Conservation (phyloP, 306 rosid species). For the Cicer chorassanicum region DNA sequence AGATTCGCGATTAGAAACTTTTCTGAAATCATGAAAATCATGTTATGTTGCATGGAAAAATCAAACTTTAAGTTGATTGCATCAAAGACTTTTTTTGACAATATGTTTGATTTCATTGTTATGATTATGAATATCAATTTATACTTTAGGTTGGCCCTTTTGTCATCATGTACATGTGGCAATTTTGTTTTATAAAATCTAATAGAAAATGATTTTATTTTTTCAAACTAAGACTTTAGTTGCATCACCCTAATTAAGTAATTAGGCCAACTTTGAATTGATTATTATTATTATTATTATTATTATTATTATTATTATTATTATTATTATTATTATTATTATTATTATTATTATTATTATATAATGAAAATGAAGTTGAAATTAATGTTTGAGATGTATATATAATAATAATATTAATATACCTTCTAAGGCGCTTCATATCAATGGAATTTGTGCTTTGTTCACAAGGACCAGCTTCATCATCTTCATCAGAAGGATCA, state of each 20-base stretch:
- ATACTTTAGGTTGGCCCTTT: background rate
- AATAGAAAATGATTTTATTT: background rate
- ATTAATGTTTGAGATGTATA: background rate
- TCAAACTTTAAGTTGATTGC: background rate
- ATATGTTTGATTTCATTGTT: background rate
- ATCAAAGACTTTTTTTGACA: background rate
- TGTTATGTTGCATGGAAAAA: background rate
- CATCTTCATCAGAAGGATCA: slow-evolving; percentile 83
- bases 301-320: no score
- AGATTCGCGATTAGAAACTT: slow-evolving; percentile 52
- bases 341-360: no score
- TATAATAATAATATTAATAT: background rate
- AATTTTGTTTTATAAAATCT: background rate
- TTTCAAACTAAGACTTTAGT: background rate
- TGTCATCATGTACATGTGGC: background rate
- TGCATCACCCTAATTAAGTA: background rate
- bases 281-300: no score
- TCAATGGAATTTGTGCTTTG: slow-evolving; percentile 63
- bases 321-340: no score
- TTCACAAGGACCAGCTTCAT: slow-evolving; percentile 72
- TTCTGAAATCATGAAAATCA: slow-evolving; percentile 46
- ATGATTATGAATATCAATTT: background rate
- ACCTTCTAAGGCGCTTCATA: slow-evolving; percentile 80
- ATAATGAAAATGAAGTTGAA: background rate
- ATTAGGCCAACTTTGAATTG: background rate